Evolutionary conservation across 2,329 filamentous ascomycete genomes (phyloP).

Genomic region (Grosmannia huntii): DNA sequence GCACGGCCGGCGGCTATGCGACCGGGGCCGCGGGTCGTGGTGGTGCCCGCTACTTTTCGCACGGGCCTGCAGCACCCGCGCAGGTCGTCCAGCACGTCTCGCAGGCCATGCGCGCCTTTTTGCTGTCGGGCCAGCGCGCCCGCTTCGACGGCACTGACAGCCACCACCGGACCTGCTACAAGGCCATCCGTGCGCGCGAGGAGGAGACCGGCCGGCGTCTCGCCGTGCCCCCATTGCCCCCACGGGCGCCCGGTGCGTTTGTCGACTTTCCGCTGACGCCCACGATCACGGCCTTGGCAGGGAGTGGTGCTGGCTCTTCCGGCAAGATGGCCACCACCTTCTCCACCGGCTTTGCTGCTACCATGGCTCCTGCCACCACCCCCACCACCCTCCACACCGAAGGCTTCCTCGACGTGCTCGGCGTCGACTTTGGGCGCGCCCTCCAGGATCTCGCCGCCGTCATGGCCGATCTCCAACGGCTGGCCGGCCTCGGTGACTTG

Average conservation of each 20-base stretch:
- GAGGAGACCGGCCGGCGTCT: constrained; percentile 60
- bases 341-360: background rate
- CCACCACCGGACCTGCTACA: constrained; percentile 67
- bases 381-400: constrained; percentile 62
- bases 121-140: constrained; percentile 78
- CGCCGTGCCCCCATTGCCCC: constrained; percentile 25
- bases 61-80: constrained; percentile 70
- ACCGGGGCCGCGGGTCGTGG: constrained; percentile 57
- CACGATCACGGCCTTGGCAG: constrained; percentile 74
- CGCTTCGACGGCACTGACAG: constrained; percentile 69
- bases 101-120: constrained; percentile 80
- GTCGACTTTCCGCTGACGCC: constrained; percentile 84
- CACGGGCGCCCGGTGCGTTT: constrained; percentile 50
- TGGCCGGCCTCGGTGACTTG: constrained; percentile 69
- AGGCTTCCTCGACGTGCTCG: constrained; percentile 73
- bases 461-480: constrained; percentile 66
- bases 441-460: constrained; percentile 71
- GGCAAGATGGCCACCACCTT: background rate
- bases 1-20: constrained; percentile 81
- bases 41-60: constrained; percentile 77
- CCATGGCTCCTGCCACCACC: constrained; percentile 27
- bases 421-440: constrained; percentile 75
- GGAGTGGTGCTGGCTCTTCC: background rate
- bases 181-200: constrained; percentile 60
- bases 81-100: constrained; percentile 95